phyloP scores from a whole-genome alignment of 2,329 filamentous ascomycete genomes.

The Dactylonectria estremocensis region DNA sequence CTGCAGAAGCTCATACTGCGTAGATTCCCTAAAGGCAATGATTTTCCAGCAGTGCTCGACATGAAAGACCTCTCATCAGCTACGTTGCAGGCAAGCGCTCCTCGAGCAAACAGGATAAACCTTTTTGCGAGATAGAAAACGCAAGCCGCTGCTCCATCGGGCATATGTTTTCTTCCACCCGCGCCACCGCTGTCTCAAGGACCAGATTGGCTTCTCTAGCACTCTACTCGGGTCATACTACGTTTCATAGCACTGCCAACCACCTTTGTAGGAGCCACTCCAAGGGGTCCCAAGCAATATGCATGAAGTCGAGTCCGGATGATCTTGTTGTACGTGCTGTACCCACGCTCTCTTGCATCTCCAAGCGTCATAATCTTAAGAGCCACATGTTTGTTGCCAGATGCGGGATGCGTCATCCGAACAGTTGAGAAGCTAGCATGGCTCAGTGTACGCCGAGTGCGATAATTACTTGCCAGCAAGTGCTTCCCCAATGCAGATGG shows the following conservation, averaged over 20 bases:
- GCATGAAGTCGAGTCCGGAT: slow-evolving; percentile 10
- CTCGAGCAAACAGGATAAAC: slow-evolving; percentile 22
- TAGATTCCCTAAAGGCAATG: not conserved
- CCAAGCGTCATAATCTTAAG: slow-evolving; percentile 31
- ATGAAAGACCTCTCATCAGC: slow-evolving; percentile 21
- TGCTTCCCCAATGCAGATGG: slow-evolving; percentile 57
- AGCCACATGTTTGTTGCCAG: slow-evolving; percentile 21
- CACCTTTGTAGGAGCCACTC: slow-evolving; percentile 22
- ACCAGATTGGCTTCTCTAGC: not conserved
- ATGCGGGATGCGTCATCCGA: slow-evolving; percentile 55
- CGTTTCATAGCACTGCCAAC: not conserved
- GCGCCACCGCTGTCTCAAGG: slow-evolving; percentile 17
- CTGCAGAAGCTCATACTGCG: too few species aligned
- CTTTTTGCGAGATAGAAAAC: slow-evolving; percentile 4
- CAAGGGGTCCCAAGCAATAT: slow-evolving; percentile 28
- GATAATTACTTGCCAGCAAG: slow-evolving; percentile 59
- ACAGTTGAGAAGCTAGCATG: slow-evolving; percentile 60
- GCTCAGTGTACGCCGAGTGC: slow-evolving; percentile 59
- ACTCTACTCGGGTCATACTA: slow-evolving; percentile 29
- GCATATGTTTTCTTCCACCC: not conserved
- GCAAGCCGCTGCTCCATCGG: slow-evolving; percentile 7
- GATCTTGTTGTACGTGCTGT: slow-evolving; percentile 10
- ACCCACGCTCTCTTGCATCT: slow-evolving; percentile 20
- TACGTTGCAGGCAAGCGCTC: slow-evolving; percentile 23
- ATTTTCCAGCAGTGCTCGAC: slow-evolving; percentile 19